These are phyloP conservation scores for Tolypocladium tropicale DNA, from an alignment of 2,329 filamentous ascomycete genomes.

Conservation along the genomic window DNA sequence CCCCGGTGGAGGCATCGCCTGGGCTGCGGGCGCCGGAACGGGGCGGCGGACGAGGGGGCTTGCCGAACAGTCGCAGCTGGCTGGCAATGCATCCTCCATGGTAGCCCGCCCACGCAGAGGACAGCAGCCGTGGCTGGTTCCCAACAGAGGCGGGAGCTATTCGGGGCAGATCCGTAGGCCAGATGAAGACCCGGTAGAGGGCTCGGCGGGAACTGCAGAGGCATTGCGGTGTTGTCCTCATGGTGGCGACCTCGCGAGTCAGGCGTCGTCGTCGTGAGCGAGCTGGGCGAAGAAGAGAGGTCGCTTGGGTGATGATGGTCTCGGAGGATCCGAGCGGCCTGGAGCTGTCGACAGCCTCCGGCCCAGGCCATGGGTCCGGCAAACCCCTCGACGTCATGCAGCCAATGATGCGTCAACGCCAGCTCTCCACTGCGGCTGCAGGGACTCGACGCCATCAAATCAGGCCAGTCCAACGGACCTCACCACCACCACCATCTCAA, in stretches of 20 bases:
- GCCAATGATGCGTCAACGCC: background rate
- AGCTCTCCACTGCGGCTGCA: background rate
- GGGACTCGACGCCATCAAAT: background rate
- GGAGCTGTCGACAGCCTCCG: background rate
- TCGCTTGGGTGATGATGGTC: background rate
- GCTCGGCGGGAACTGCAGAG: slow-evolving; percentile 33
- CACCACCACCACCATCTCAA: slow-evolving; percentile 12
- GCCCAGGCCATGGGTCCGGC: too few relatives aligned
- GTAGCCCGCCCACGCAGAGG: background rate
- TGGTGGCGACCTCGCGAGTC: slow-evolving; percentile 16
- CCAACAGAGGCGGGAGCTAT: background rate
- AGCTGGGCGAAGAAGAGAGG: background rate
- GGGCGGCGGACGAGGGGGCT: background rate
- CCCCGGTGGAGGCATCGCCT: slow-evolving; percentile 1
- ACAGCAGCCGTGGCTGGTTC: background rate
- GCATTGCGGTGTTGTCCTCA: slow-evolving; percentile 26
- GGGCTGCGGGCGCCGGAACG: background rate
- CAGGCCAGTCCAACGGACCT: background rate
- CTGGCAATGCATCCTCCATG: background rate
- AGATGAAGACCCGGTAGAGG: slow-evolving; percentile 36
- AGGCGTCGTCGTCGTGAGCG: background rate
- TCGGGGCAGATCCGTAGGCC: slow-evolving; percentile 1
- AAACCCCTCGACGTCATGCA: background rate
- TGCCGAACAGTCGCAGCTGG: background rate
- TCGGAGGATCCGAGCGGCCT: background rate